These are phyloP conservation scores for Sarocladiaceae sp. DNA, from an alignment of 2,329 filamentous ascomycete genomes.

Conservation along the genomic window DNA sequence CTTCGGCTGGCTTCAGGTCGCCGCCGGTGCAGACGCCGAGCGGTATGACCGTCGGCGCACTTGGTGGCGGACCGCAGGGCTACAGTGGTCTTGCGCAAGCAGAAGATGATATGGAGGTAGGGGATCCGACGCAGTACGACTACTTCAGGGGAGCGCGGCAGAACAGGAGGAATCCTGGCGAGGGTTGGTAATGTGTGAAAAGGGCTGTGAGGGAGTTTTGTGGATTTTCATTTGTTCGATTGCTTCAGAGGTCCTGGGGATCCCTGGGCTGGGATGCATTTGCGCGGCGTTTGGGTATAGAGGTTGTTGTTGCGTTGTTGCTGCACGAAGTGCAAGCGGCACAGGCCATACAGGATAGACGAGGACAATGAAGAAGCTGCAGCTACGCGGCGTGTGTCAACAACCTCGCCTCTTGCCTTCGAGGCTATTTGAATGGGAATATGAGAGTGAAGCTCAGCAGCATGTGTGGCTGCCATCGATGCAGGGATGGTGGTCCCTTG, in stretches of 20 bases:
- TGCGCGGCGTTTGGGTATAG: conserved; percentile 14
- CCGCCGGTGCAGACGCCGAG: conserved; percentile 18
- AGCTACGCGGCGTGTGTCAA: too few species aligned
- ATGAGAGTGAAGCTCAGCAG: too few species aligned
- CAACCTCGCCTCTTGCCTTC: too few species aligned
- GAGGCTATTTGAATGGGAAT: too few species aligned
- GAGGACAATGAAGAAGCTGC: too few species aligned
- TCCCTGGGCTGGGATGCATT: neutral
- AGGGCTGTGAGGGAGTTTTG: too few species aligned
- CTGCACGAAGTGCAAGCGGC: too few species aligned
- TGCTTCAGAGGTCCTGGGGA: conserved; percentile 7
- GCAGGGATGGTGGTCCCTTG: too few species aligned
- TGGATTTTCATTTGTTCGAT: conserved; percentile 9
- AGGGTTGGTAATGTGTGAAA: conserved; percentile 28
- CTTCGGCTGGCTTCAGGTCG: conserved; percentile 11
- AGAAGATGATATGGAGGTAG: conserved; percentile 30
- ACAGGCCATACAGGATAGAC: too few species aligned
- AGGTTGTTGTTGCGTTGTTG: too few species aligned
- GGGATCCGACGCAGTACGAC: conserved; percentile 47
- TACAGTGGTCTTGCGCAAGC: conserved; percentile 54
- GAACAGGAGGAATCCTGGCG: conserved; percentile 26
- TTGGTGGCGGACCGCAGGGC: conserved; percentile 52
- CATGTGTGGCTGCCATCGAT: too few species aligned
- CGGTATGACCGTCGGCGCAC: conserved; percentile 41
- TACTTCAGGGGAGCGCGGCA: conserved; percentile 41